A percentile compares a stretch with the other conserved stretches of the same genome.
phyloP scores from a whole-genome alignment of 805 yeast species.

The Candida silvicultrix region DNA sequence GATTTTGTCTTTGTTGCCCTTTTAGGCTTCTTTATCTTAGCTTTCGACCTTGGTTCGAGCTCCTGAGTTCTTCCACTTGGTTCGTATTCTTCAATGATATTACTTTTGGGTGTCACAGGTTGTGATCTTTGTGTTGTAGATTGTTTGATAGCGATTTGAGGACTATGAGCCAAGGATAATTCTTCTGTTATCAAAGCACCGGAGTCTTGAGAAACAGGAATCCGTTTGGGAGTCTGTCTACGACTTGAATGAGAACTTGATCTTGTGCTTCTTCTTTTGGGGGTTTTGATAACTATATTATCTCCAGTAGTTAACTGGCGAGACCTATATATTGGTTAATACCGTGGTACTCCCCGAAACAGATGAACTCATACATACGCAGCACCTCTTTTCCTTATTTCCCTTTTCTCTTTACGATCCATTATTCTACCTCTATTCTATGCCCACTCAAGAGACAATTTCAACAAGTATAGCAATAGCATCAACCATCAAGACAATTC shows the following conservation, averaged over 20 bases:
- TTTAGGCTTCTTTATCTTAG: not conserved
- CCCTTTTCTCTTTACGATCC: constrained; percentile 13
- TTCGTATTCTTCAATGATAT: not conserved
- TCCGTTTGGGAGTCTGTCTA: constrained; percentile 3
- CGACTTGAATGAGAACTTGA: not conserved
- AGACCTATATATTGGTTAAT: no score
- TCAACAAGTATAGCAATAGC: not conserved
- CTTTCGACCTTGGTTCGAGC: constrained; percentile 3
- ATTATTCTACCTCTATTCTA: not conserved
- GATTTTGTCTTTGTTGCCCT: not conserved
- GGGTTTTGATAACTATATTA: constrained; percentile 8
- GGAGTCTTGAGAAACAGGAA: constrained; percentile 11
- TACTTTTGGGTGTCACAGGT: not conserved
- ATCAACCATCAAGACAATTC: no score
- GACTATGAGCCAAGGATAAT: constrained; percentile 3
- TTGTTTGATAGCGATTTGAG: no score
- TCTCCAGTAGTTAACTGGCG: constrained; percentile 7
- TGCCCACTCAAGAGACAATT: no score
- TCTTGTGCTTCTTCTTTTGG: constrained; percentile 2
- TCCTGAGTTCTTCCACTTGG: not conserved
- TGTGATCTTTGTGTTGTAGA: no score
- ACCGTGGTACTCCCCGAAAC: no score
- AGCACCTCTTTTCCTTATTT: constrained; percentile 6
- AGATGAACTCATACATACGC: constrained; percentile 1
- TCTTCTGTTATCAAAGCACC: constrained; percentile 17